A percentile compares a stretch with the other conserved stretches of the same genome.
Evolutionary conservation across 495 filamentous ascomycete genomes (phyloP).

Genomic region (Peziza echinospora): DNA sequence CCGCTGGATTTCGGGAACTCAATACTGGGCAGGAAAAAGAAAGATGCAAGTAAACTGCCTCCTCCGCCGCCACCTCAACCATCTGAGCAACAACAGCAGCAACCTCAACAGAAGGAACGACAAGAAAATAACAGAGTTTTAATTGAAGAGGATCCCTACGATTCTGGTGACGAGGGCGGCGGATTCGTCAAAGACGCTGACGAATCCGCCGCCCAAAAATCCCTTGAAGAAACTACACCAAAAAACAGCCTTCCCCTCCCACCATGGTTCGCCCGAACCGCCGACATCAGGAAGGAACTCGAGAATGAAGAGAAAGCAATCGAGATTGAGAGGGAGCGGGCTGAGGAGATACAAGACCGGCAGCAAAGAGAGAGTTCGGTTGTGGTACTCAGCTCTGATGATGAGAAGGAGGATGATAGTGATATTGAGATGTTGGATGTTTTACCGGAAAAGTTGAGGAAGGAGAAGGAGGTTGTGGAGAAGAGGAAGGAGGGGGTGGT

Average conservation of each 20-base stretch:
- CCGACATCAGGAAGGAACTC: slow-evolving; percentile 32
- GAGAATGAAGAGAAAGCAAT: slow-evolving; percentile 13
- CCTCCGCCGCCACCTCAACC: no score
- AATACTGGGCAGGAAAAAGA: slow-evolving; percentile 12
- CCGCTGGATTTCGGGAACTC: slow-evolving; percentile 33
- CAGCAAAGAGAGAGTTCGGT: slow-evolving; percentile 26
- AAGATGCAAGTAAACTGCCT: slow-evolving; percentile 9
- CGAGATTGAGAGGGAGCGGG: slow-evolving; percentile 3
- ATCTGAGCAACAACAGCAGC: no score
- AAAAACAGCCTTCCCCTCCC: slow-evolving; percentile 45
- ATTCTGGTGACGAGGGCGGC: not conserved
- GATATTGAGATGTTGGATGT: slow-evolving; percentile 36
- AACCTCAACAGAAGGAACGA: no score
- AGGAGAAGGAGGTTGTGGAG: slow-evolving; percentile 5
- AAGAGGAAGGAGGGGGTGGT: slow-evolving; percentile 22
- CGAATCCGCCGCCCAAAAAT: not conserved
- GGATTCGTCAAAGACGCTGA: not conserved
- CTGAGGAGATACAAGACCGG: slow-evolving; percentile 20
- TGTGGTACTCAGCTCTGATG: slow-evolving; percentile 25
- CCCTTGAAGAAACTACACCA: slow-evolving; percentile 27
- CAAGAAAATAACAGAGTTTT: no score
- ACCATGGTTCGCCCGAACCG: slow-evolving; percentile 55
- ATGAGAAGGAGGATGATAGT: slow-evolving; percentile 21
- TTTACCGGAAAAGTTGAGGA: slow-evolving; percentile 1
- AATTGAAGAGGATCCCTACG: no score